Conservation (phyloP, 2,329 filamentous ascomycete genomes). For the Pyrenochaeta sp. region DNA sequence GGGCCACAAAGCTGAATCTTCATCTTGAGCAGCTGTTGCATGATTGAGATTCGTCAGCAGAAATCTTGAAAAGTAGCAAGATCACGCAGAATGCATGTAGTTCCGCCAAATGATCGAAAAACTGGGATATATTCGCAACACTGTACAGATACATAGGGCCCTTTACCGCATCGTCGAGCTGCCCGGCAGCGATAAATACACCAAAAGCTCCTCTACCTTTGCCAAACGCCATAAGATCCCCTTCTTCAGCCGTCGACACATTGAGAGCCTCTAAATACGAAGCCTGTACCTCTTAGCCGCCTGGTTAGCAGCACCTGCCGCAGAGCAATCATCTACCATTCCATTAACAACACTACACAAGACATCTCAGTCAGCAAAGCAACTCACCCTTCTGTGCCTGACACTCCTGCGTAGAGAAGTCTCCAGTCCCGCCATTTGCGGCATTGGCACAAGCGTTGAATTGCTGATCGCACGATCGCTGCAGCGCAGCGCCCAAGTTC, state of each 20-base stretch:
- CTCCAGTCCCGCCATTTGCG: slow-evolving; percentile 60
- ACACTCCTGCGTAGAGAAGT: slow-evolving; percentile 61
- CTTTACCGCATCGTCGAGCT: slow-evolving; percentile 8
- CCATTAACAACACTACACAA: not conserved
- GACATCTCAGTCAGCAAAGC: not conserved
- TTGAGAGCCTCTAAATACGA: not conserved
- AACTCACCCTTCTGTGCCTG: slow-evolving; percentile 59
- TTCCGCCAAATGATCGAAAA: not conserved
- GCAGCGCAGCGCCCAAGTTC: slow-evolving; percentile 63
- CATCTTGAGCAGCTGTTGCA: not conserved
- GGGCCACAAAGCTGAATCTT: not conserved
- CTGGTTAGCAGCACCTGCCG: slow-evolving; percentile 3
- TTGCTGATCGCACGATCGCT: slow-evolving; percentile 70
- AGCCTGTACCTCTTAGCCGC: not conserved
- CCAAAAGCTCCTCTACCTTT: not conserved
- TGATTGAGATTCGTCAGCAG: not conserved
- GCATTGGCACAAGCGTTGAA: slow-evolving; percentile 68
- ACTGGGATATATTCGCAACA: not conserved
- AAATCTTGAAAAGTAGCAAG: not conserved
- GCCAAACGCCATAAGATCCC: not conserved
- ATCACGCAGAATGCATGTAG: not conserved
- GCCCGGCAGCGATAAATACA: not conserved
- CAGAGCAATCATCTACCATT: slow-evolving; percentile 11
- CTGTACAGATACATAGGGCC: not conserved
- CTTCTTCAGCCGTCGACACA: not conserved